Conservation (phyloP, 148 eudicot species). For the Oxyria digyna region DNA sequence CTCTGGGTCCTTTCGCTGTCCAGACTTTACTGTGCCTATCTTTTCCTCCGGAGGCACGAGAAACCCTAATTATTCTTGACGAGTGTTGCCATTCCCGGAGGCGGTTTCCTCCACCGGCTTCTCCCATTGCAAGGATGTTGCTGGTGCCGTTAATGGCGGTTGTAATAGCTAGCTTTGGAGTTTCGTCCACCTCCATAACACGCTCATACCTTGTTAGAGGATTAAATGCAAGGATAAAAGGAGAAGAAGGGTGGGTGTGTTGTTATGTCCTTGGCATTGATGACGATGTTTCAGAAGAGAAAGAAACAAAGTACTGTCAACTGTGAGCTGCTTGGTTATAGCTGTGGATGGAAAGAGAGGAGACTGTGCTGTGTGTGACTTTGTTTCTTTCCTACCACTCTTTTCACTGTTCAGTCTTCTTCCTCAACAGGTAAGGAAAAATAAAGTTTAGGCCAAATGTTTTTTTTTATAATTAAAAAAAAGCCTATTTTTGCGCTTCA, state of each 20-base stretch:
- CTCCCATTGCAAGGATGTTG: conserved; percentile 10
- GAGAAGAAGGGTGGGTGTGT: background rate
- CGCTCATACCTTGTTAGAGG: conserved; percentile 25
- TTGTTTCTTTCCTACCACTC: background rate
- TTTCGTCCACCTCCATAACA: conserved; percentile 75
- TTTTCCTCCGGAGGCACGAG: conserved; percentile 80
- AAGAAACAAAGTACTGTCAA: background rate
- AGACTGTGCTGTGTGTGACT: background rate
- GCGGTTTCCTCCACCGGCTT: conserved; percentile 9
- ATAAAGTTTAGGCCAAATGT: background rate
- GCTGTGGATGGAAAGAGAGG: background rate
- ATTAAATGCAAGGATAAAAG: background rate
- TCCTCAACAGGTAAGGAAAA: background rate
- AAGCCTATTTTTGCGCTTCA: conserved; percentile 14
- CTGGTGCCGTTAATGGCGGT: conserved; percentile 1
- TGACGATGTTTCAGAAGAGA: conserved; percentile 41
- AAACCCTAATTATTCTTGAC: conserved; percentile 85
- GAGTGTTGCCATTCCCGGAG: conserved; percentile 59
- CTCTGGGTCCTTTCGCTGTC: conserved; percentile 78
- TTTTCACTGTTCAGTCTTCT: background rate
- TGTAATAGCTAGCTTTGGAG: conserved; percentile 22
- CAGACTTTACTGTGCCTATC: conserved; percentile 87
- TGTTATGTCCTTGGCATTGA: conserved; percentile 55
- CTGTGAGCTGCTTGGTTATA: no score
- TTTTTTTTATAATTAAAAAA: background rate